Evolutionary conservation across 345 rosid genomes (phyloP), one percentile per base, ranked within the genome.

Genomic region (Reutealis trisperma): DNA sequence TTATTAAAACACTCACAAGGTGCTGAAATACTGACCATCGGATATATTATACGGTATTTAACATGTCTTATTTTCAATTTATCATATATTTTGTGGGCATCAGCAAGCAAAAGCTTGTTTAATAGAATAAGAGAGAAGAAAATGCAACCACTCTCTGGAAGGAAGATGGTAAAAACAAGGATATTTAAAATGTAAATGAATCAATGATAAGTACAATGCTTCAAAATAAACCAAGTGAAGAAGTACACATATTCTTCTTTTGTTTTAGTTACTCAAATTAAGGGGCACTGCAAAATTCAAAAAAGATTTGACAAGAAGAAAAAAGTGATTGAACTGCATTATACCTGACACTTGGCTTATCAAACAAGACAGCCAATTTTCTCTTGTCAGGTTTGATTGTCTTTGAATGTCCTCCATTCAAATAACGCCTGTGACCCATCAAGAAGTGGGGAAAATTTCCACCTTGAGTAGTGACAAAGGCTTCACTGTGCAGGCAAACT

Each of bases 391-490:
- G 99, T 78, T 87, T 92, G 65, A 95, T 84, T 7, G 99, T 95
- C 85, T 92, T 88, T 0, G 98, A 90, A 70, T 95, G 99, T 62
- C 99, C 99, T 83, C 93, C 91, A 83, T 86, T 89, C 75, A 92
- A 86, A 84, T 92, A 93, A 3, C 94, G 97, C 69, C 99, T 87
- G 70, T 93, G 99, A 77, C 99, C 99, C 83, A 89, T 92, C 82
- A 95, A 88, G 88, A 95, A 95, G 84, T 93, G 99, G 15, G 99
- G 99, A 77, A 92, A 96, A 72, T 96, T 96, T 75, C 99, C 99
- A 72, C 99, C 99, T 90, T 93, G 99, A 25, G 99, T 93, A 13
- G 98, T 92, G 84, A 92, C 94, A 84, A 95, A 93, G 70, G 90
- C 99, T 86, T 92, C 96, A 63, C 98, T 96, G 81, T 90, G 92